phyloP scores from a whole-genome alignment of 257 asterid species.

The Scutellaria baicalensis region DNA sequence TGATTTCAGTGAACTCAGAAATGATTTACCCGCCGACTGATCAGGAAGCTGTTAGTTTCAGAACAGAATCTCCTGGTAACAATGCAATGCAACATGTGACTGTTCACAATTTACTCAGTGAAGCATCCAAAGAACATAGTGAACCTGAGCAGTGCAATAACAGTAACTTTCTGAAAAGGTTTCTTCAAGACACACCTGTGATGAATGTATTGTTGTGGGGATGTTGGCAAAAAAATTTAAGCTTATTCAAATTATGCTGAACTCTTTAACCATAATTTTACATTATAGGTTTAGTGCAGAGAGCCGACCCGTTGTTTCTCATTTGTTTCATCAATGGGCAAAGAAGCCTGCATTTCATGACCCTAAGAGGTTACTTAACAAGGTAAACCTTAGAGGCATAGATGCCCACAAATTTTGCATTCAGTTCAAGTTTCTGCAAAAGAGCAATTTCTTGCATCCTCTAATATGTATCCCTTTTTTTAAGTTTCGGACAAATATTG shows the following conservation, averaged over 20 bases:
- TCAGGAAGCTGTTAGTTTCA: conserved; percentile 27
- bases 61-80: conserved; percentile 27
- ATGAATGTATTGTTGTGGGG: conserved; percentile 6
- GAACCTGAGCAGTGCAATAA: conserved; percentile 40
- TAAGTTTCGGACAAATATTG: neutral
- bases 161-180: conserved; percentile 78
- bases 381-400: conserved; percentile 36
- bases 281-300: conserved; percentile 60
- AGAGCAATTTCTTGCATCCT: conserved; percentile 3
- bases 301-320: conserved; percentile 74
- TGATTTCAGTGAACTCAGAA: conserved; percentile 24
- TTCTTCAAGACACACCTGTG: conserved; percentile 11
- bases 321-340: conserved; percentile 91
- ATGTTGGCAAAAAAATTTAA: neutral
- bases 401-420: neutral
- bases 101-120: conserved; percentile 20
- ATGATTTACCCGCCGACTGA: conserved; percentile 26
- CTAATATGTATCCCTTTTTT: neutral
- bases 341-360: conserved; percentile 92
- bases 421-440: neutral
- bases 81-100: conserved; percentile 24
- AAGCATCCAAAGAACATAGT: conserved; percentile 33
- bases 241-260: neutral
- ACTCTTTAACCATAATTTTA: conserved; percentile 8
- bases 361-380: conserved; percentile 82